Conservation (phyloP, 1,284 basidiomycete species). For the Naganishia albida region DNA sequence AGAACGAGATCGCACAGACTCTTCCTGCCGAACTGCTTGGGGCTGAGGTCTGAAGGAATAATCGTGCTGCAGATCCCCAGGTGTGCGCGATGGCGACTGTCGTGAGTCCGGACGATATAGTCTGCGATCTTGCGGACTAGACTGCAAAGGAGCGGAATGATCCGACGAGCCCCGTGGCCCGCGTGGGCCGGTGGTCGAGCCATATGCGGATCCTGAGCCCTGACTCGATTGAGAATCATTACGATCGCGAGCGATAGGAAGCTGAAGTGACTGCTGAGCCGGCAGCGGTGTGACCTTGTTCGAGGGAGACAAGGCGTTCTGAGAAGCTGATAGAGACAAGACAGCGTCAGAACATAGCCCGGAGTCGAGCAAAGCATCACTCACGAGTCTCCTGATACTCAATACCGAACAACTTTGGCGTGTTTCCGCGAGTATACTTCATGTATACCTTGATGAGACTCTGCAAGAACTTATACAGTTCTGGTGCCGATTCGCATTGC, state of each 20-base stretch:
- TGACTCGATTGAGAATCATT: slow-evolving; percentile 22
- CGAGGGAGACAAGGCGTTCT: slow-evolving; percentile 14
- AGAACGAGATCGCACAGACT: not conserved
- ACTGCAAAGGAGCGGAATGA: not conserved
- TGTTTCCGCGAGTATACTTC: slow-evolving; percentile 62
- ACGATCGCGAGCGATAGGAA: slow-evolving; percentile 4
- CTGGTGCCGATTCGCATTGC: slow-evolving; percentile 72
- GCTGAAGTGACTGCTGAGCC: slow-evolving; percentile 13
- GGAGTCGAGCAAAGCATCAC: not conserved
- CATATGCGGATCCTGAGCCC: slow-evolving; percentile 15
- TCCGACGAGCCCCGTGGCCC: slow-evolving; percentile 4
- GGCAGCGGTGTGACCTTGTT: slow-evolving; percentile 3
- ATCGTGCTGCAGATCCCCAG: slow-evolving; percentile 4
- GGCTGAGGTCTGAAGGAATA: slow-evolving; percentile 8
- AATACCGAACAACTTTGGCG: slow-evolving; percentile 51
- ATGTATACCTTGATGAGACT: slow-evolving; percentile 70
- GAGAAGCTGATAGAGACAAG: not conserved
- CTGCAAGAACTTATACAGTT: slow-evolving; percentile 72
- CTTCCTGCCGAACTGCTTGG: not conserved
- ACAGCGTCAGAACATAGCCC: slow-evolving; percentile 5
- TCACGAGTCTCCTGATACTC: slow-evolving; percentile 30
- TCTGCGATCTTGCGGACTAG: slow-evolving; percentile 15
- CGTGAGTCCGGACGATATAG: slow-evolving; percentile 4
- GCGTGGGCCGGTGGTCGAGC: slow-evolving; percentile 2
- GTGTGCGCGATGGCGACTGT: slow-evolving; percentile 4